Percentiles rank a stretch among this genome's conserved stretches.
Conservation (phyloP, 371 early-diverging fungal species). For the Mucor lusitanicus region DNA sequence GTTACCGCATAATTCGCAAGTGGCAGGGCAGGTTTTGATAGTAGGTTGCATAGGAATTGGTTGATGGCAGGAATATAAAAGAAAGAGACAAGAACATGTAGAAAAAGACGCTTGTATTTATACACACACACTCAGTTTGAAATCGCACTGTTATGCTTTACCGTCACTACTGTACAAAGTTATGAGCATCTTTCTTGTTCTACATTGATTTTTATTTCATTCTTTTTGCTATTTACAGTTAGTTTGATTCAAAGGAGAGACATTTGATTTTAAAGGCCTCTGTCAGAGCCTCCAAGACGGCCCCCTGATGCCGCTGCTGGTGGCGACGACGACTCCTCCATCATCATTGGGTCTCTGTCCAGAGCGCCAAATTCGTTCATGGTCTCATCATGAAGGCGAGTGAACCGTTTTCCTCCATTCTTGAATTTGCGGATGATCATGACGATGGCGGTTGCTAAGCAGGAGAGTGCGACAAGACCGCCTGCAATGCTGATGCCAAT, state of each 20-base stretch:
- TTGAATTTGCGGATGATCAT: slow-evolving; percentile 23
- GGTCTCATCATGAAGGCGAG: slow-evolving; percentile 17
- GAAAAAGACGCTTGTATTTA: neutral
- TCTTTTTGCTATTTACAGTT: slow-evolving; percentile 5
- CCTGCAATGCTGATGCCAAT: slow-evolving; percentile 29
- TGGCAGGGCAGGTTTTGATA: slow-evolving; percentile 25
- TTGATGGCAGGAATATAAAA: neutral
- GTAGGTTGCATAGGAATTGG: slow-evolving; percentile 7
- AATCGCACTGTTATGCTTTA: neutral
- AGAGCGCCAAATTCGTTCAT: slow-evolving; percentile 14
- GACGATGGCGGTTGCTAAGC: slow-evolving; percentile 12
- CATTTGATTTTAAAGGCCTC: slow-evolving; percentile 6
- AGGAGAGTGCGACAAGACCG: slow-evolving; percentile 23
- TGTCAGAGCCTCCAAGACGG: slow-evolving; percentile 20
- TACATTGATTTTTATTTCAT: slow-evolving; percentile 2
- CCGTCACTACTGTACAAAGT: neutral
- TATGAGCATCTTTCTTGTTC: neutral
- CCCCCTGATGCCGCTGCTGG: slow-evolving; percentile 2
- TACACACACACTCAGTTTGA: slow-evolving; percentile 1
- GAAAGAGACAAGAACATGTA: neutral
- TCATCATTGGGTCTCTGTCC: slow-evolving; percentile 23
- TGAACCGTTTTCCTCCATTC: slow-evolving; percentile 10
- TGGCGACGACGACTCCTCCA: slow-evolving; percentile 13
- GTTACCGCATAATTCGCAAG: slow-evolving; percentile 39
- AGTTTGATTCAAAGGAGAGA: neutral